These are phyloP conservation scores for Pythium insidiosum DNA, from an alignment of 352 stramenopile species.

Conservation along the genomic window DNA sequence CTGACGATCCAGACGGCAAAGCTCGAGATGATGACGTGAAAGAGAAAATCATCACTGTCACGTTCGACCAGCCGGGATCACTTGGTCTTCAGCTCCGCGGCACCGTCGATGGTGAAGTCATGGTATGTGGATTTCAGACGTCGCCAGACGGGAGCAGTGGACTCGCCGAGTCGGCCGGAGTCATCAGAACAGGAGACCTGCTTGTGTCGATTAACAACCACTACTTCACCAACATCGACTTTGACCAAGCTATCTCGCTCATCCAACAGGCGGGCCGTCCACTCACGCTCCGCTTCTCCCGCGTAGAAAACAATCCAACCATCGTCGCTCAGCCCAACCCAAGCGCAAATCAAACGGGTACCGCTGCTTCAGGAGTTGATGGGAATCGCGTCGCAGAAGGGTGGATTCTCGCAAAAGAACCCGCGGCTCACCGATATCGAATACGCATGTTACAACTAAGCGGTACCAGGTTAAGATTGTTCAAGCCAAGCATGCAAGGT, in stretches of 20 bases:
- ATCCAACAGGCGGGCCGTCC: constrained; percentile 60
- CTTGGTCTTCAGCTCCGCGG: constrained; percentile 69
- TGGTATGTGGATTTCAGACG: constrained; percentile 79
- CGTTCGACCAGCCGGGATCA: constrained; percentile 69
- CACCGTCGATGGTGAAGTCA: constrained; percentile 84
- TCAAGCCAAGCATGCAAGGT: constrained; percentile 80
- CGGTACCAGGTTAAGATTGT: constrained; percentile 71
- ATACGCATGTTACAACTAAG: constrained; percentile 81
- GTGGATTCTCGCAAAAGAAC: constrained; percentile 83
- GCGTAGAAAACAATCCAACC: constrained; percentile 60
- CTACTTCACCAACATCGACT: constrained; percentile 85
- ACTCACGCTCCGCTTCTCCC: constrained; percentile 78
- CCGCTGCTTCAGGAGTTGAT: constrained; percentile 5
- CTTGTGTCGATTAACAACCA: constrained; percentile 85
- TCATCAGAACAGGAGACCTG: constrained; percentile 73
- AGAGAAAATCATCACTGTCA: constrained; percentile 85
- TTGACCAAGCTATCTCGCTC: constrained; percentile 66
- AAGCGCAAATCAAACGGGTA: neutral
- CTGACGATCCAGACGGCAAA: constrained; percentile 41
- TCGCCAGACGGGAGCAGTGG: constrained; percentile 20
- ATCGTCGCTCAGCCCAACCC: too few relatives aligned
- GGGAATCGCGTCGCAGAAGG: constrained; percentile 62
- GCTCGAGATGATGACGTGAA: constrained; percentile 66
- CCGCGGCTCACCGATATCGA: constrained; percentile 56
- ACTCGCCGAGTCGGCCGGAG: constrained; percentile 55